These are phyloP conservation scores for Terana coerulea DNA, from an alignment of 768 basidiomycete species.

Conservation along the genomic window DNA sequence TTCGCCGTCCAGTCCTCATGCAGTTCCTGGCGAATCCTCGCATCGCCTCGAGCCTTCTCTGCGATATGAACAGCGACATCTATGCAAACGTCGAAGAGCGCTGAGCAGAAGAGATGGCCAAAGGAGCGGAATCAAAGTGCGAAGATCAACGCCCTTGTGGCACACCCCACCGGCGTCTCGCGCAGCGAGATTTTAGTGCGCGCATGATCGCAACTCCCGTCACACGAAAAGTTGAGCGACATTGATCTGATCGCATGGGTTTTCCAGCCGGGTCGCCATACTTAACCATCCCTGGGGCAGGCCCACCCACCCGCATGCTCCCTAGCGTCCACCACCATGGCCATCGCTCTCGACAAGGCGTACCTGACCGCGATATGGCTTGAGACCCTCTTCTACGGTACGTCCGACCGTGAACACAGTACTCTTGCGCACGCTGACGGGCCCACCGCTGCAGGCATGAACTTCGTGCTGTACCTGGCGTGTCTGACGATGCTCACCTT, in stretches of 20 bases:
- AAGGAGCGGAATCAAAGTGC: background rate
- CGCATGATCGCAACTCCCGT: background rate
- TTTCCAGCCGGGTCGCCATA: no score
- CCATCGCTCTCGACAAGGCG: slow-evolving; percentile 31
- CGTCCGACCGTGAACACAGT: background rate
- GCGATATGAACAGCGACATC: no score
- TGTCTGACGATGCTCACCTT: slow-evolving; percentile 26
- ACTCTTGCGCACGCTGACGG: background rate
- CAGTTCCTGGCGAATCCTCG: no score
- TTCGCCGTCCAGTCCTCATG: no score
- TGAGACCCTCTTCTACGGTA: slow-evolving; percentile 31
- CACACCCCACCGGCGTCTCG: background rate
- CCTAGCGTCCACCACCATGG: slow-evolving; percentile 14
- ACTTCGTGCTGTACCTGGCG: slow-evolving; percentile 27
- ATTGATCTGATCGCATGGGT: background rate
- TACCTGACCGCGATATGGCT: slow-evolving; percentile 34
- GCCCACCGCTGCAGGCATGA: slow-evolving; percentile 22
- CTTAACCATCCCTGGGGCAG: background rate
- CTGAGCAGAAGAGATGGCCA: background rate
- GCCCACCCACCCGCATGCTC: background rate
- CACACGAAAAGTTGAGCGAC: background rate
- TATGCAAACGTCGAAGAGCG: no score
- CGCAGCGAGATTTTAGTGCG: background rate
- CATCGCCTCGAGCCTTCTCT: no score
- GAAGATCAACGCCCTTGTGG: slow-evolving; percentile 2